phyloP scores from a whole-genome alignment of 768 basidiomycete species.

The Podaxis carcinomalis region DNA sequence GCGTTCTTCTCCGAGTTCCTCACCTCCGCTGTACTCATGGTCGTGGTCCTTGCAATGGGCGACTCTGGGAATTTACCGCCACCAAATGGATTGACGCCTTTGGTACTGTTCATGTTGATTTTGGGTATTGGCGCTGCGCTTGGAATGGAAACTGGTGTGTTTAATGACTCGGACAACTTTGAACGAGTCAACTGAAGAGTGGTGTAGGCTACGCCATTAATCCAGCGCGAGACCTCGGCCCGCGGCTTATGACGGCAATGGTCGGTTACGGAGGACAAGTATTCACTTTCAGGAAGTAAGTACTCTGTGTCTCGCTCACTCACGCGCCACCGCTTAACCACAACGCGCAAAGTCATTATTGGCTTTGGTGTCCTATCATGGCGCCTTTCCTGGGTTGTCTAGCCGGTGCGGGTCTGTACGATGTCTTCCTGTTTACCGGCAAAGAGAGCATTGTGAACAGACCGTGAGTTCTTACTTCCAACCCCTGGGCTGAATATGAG shows the following conservation, averaged over 20 bases:
- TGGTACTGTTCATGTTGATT: slow-evolving; percentile 51
- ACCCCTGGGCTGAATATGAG: too few relatives aligned
- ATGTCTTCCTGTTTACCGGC: slow-evolving; percentile 53
- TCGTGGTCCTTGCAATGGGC: slow-evolving; percentile 48
- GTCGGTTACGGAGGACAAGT: slow-evolving; percentile 63
- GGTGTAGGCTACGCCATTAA: slow-evolving; percentile 54
- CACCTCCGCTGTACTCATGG: slow-evolving; percentile 47
- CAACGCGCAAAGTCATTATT: slow-evolving; percentile 49
- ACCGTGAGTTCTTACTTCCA: slow-evolving; percentile 34
- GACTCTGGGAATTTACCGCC: slow-evolving; percentile 50
- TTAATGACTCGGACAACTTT: slow-evolving; percentile 6
- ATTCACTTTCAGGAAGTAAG: slow-evolving; percentile 40
- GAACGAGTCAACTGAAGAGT: background rate
- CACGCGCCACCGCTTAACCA: slow-evolving; percentile 10
- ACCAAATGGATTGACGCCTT: slow-evolving; percentile 46
- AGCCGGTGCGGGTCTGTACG: slow-evolving; percentile 52
- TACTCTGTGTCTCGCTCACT: background rate
- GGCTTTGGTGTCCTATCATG: slow-evolving; percentile 67
- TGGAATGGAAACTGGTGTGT: slow-evolving; percentile 55
- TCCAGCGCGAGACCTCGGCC: slow-evolving; percentile 71
- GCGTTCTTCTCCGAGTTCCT: slow-evolving; percentile 50
- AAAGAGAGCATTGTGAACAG: slow-evolving; percentile 49
- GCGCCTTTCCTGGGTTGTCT: slow-evolving; percentile 58
- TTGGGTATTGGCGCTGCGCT: slow-evolving; percentile 56
- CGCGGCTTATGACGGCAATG: slow-evolving; percentile 65